Conservation (phyloP, 306 rosid genomes). For the Vigna hirtella region DNA sequence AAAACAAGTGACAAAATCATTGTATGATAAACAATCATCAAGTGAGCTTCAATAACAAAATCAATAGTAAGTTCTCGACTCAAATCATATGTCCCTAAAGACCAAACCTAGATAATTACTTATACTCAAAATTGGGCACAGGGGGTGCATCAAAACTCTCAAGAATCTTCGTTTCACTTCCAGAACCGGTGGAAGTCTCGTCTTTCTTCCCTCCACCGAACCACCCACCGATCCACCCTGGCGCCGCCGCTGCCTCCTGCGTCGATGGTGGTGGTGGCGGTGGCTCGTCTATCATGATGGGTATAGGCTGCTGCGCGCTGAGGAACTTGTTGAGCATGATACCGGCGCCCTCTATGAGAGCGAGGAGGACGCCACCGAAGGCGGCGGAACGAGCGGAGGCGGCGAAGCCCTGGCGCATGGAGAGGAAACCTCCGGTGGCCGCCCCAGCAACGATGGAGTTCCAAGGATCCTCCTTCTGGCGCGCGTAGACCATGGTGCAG, state of each 20-base stretch:
- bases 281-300: slow-evolving; percentile 58
- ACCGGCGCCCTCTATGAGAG: slow-evolving; percentile 80
- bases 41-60: slow-evolving; percentile 7
- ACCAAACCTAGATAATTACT: slow-evolving; percentile 34
- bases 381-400: slow-evolving; percentile 65
- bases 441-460: slow-evolving; percentile 82
- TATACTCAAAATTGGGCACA: slow-evolving; percentile 71
- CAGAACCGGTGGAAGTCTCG: slow-evolving; percentile 42
- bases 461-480: slow-evolving; percentile 91
- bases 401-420: slow-evolving; percentile 73
- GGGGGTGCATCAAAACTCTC: slow-evolving; percentile 89
- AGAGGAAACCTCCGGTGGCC: slow-evolving; percentile 83
- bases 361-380: slow-evolving; percentile 70
- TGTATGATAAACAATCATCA: slow-evolving; percentile 21
- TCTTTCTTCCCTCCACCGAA: slow-evolving; percentile 60
- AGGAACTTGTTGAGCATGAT: slow-evolving; percentile 67
- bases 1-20: not conserved
- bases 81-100: slow-evolving; percentile 18
- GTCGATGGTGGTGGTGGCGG: not conserved
- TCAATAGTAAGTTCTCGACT: not conserved
- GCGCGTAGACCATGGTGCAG: slow-evolving; percentile 71
- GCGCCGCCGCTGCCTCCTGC: not conserved
- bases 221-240: slow-evolving; percentile 59
- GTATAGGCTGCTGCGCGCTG: slow-evolving; percentile 64
- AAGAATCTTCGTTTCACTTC: slow-evolving; percentile 73